A percentile compares a stretch with the other conserved stretches of the same genome.
Evolutionary conservation across 768 basidiomycete genomes (phyloP).

Genomic region (Calocybe indica): DNA sequence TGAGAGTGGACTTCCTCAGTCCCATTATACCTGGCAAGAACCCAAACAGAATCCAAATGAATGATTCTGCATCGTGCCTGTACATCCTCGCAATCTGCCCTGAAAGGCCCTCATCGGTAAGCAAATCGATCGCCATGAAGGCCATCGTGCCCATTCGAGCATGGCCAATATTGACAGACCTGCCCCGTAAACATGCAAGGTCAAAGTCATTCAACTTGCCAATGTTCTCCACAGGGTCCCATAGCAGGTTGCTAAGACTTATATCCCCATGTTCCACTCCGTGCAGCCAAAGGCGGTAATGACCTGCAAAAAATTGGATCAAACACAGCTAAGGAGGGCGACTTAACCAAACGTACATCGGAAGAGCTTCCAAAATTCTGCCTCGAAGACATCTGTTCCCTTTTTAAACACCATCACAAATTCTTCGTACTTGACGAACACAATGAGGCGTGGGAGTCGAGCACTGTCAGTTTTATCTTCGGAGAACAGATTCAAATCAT

Average conservation of each 20-base stretch:
- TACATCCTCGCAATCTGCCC: constrained; percentile 16
- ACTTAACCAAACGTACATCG: too few species aligned
- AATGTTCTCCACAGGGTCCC: constrained; percentile 5
- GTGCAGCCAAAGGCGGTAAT: constrained; percentile 18
- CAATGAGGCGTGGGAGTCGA: too few species aligned
- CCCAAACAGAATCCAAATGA: constrained; percentile 18
- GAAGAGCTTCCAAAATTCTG: too few species aligned
- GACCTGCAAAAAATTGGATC: constrained; percentile 8
- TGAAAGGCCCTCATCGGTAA: constrained; percentile 7
- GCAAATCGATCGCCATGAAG: constrained; percentile 27
- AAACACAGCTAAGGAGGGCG: too few species aligned
- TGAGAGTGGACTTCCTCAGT: too few species aligned
- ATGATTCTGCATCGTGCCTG: constrained; percentile 26
- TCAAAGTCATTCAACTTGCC: constrained; percentile 26
- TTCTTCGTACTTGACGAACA: too few species aligned
- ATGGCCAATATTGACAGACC: constrained; percentile 1
- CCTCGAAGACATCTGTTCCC: too few species aligned
- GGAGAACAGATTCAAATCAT: too few species aligned
- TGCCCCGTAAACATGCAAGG: constrained; percentile 9
- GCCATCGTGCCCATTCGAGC: constrained; percentile 19
- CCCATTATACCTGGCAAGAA: too few species aligned
- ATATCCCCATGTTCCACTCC: constrained; percentile 23
- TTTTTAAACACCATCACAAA: too few species aligned
- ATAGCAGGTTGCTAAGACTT: constrained; percentile 25
- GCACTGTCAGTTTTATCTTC: too few species aligned